Evolutionary conservation across 768 basidiomycete genomes (phyloP), one percentile per base, ranked within the genome.

Genomic region (Cystofilobasidium macerans): DNA sequence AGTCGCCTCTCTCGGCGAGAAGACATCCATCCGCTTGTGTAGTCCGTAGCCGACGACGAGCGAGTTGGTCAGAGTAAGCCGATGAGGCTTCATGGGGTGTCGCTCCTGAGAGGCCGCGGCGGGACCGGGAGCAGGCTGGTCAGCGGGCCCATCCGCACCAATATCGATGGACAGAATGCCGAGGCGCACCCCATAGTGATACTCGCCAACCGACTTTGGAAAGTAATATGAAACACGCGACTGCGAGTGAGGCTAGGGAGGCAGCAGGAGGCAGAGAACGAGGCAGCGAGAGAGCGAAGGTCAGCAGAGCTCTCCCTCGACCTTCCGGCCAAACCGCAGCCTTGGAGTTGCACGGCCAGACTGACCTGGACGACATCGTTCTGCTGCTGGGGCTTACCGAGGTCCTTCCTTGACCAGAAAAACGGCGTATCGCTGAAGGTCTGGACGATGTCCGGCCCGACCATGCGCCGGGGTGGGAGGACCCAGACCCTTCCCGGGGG

Each of bases 11-110:
- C 89, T 82, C 3, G 94, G 93, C 71, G 87, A 85, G 75, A 89
- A 93, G 42, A 95, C 88, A 71, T 95, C 89, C 72, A 99, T 94
- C 71, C 89, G 86, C 71, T 94, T 89, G 79, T 98, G 91, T 20
- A 99, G 79, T 20, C 91, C 94, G 73, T 98, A 99, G 0, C 93
- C 94, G 77, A 94, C 83, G 16, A 98, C 93, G 56, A 99, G 82
- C 1, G 92, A 86, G 71, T 97, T 99, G 22, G 95, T 98, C 62
- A 99, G 77, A 3, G 94, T 92, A n/a, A 99, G 78, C 30, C 94
- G 82, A 72, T 95, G 91, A 5, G 94, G 94, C 76, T 97, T 95
- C 94, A 99, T 99, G 2, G 94, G 94, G 78, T 99, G 94, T 57
- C 87, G 84, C 82, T 95, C 91, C 94, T 98, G 71, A 20, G 14